These are phyloP conservation scores for Paecilomyces sp. DNA, from an alignment of 2,329 filamentous ascomycete species.

Conservation along the genomic window DNA sequence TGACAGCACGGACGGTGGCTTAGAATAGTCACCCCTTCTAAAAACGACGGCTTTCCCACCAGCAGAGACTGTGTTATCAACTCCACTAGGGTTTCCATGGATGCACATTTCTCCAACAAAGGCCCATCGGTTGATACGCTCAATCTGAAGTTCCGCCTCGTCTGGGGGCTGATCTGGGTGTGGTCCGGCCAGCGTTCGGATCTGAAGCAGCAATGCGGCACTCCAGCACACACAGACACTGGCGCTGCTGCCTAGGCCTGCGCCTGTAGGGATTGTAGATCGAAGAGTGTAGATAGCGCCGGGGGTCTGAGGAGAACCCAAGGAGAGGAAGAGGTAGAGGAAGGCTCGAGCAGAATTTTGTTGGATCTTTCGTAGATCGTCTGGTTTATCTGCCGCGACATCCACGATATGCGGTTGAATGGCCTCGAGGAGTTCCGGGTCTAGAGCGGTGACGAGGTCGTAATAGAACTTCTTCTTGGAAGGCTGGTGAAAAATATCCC, in stretches of 20 bases:
- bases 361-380: conserved; percentile 75
- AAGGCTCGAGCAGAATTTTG: conserved; percentile 75
- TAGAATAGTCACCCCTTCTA: conserved; percentile 68
- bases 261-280: conserved; percentile 87
- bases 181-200: conserved; percentile 79
- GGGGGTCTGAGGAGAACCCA: conserved; percentile 71
- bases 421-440: conserved; percentile 71
- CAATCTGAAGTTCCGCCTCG: conserved; percentile 83
- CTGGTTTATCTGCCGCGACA: conserved; percentile 60
- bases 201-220: conserved; percentile 76
- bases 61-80: conserved; percentile 93
- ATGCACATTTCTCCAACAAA: conserved; percentile 97
- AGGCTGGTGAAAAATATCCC: conserved; percentile 70
- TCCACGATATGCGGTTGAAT: conserved; percentile 69
- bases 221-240: conserved; percentile 87
- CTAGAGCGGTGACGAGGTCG: conserved; percentile 75
- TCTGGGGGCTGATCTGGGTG: conserved; percentile 84
- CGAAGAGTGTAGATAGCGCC: conserved; percentile 84
- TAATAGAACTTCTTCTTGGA: conserved; percentile 94
- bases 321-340: conserved; percentile 84
- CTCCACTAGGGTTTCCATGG: conserved; percentile 90
- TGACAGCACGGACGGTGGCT: conserved; percentile 68
- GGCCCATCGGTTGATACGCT: conserved; percentile 95
- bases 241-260: conserved; percentile 87
- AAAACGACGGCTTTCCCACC: conserved; percentile 94